Evolutionary conservation across 495 filamentous ascomycete genomes (phyloP), one percentile per base, ranked within the genome.

Genomic region (Aspergillus diversus): DNA sequence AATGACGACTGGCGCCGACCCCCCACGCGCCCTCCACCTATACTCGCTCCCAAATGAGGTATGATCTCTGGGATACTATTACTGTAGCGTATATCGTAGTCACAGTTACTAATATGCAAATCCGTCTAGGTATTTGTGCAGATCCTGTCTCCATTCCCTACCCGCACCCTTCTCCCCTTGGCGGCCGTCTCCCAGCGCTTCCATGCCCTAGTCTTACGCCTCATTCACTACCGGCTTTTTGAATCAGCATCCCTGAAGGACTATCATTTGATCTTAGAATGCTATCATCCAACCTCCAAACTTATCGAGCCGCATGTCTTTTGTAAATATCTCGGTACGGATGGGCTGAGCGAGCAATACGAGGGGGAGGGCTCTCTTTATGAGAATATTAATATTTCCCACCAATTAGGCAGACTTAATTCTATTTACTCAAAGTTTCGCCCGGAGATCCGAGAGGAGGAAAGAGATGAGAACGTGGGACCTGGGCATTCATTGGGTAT

Each of bases 241-340:
- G 65, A 79, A 17, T 84, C 85, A 31, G 79, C 86, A 5, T 73
- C 79, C 8, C 75, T 89, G 15, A 73, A 82, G 16, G 84, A 87
- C 57, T 85, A 89, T 69, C 80, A 84, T 46, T 73, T 93, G 33
- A 86, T 92, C 17, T 82, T 95, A 13, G 90, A 92, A 78, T 91
- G 89, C 76, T 92, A 87, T 69, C 89, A 89, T 64, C 91, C 91
- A 0, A 84, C 78, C 63, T 84, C 83, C n/a, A 88, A 86, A 70
- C 75, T 90, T 33, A 86, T 81, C 12, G 87, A 88, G 53, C 87
- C 90, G 3, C 87, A 86, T 49, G 83, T 90, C 3, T 87, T 84
- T 71, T 92, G 90, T 76, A 81, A 84, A 51, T 89, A 89, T 65
- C 79, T 89, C 7, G 83, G 81, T 47, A 92, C 87, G 6, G 80